Evolutionary conservation across 768 basidiomycete species (phyloP).

Genomic region (Antrodiella citrinella): DNA sequence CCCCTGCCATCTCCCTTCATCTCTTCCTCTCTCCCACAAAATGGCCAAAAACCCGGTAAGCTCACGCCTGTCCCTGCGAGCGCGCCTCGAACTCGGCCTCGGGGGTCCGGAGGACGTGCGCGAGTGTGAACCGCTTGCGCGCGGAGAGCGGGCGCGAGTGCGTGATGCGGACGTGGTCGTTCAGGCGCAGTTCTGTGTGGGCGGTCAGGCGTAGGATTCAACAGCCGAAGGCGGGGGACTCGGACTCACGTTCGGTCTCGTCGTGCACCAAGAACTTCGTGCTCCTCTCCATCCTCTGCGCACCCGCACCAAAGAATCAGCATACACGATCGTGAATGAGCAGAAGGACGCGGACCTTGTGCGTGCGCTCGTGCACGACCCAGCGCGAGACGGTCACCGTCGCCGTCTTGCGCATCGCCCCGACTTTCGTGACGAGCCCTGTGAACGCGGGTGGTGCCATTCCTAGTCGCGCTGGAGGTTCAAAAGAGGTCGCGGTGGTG

Average conservation of each 20-base stretch:
- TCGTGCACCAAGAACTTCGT: conserved; percentile 79
- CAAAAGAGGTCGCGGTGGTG: too few species aligned
- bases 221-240: too few species aligned
- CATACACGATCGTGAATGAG: too few species aligned
- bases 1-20: too few species aligned
- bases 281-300: conserved; percentile 61
- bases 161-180: conserved; percentile 70
- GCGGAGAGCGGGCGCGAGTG: conserved; percentile 79
- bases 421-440: conserved; percentile 73
- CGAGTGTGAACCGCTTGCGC: conserved; percentile 66
- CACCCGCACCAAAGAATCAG: too few species aligned
- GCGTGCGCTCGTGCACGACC: conserved; percentile 63
- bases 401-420: conserved; percentile 77
- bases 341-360: conserved; percentile 49
- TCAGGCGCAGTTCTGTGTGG: conserved; percentile 46
- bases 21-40: too few species aligned
- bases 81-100: conserved; percentile 43
- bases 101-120: conserved; percentile 60
- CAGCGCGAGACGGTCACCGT: conserved; percentile 76
- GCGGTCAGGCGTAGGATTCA: too few species aligned
- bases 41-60: too few species aligned
- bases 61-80: too few species aligned
- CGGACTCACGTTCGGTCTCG: conserved; percentile 54
- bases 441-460: conserved; percentile 78
- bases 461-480: too few species aligned